Evolutionary conservation across 306 rosid species (phyloP).

Genomic region (Albizia julibrissin): DNA sequence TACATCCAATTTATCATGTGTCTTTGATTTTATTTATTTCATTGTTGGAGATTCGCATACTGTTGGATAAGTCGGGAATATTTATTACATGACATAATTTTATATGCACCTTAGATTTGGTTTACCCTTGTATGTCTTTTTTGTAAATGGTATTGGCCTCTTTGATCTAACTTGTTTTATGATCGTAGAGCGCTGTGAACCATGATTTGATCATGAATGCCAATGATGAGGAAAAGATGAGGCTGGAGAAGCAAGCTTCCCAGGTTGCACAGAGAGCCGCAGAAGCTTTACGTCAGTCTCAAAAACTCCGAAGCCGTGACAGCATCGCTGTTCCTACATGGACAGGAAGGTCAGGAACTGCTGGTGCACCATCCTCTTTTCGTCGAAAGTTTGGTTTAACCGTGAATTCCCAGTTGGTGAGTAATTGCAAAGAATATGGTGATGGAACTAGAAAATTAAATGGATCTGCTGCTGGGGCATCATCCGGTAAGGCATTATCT

Average conservation of each 20-base stretch:
- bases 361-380: constrained; percentile 85
- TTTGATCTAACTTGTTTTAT: constrained; percentile 27
- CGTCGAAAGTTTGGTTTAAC: constrained; percentile 82
- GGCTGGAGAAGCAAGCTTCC: constrained; percentile 92
- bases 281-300: constrained; percentile 85
- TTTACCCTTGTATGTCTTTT: constrained; percentile 6
- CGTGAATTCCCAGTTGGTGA: constrained; percentile 59
- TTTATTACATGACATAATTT: not conserved
- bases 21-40: constrained; percentile 21
- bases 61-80: constrained; percentile 18
- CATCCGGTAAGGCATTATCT: constrained; percentile 82
- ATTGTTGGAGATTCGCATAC: constrained; percentile 17
- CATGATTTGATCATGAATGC: constrained; percentile 92
- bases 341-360: constrained; percentile 95
- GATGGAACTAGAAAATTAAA: constrained; percentile 47
- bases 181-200: constrained; percentile 79
- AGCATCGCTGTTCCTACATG: constrained; percentile 86
- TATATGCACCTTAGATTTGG: constrained; percentile 1
- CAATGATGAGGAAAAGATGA: constrained; percentile 80
- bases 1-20: constrained; percentile 18
- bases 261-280: constrained; percentile 94
- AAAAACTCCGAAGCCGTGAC: constrained; percentile 76
- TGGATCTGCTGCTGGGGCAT: constrained; percentile 74
- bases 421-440: constrained; percentile 44
- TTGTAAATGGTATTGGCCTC: not conserved